Evolutionary conservation across 129 eudicot species (phyloP).

Genomic region (Flaveria ramosissima): DNA sequence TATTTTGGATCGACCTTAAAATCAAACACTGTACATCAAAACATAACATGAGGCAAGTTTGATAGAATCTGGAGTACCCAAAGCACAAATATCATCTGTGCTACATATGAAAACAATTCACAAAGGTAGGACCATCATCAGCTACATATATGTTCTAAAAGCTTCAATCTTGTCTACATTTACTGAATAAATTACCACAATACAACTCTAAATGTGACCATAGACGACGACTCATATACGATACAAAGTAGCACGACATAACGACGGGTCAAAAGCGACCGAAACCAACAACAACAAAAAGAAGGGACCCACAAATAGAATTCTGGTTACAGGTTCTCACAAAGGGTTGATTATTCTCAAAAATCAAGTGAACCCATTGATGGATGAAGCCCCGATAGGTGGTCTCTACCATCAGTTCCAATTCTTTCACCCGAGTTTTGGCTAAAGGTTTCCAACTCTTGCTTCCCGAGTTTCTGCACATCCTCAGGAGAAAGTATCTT

Average conservation of each 20-base stretch:
- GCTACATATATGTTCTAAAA: slow-evolving; percentile 37
- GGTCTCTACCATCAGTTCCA: slow-evolving; percentile 55
- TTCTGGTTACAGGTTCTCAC: slow-evolving; percentile 16
- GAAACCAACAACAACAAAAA: slow-evolving; percentile 22
- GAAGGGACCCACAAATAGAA: slow-evolving; percentile 17
- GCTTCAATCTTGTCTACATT: slow-evolving; percentile 37
- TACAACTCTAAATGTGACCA: slow-evolving; percentile 28
- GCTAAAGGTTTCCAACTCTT: slow-evolving; percentile 54
- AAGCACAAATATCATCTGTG: neutral
- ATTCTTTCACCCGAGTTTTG: slow-evolving; percentile 59
- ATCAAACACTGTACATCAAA: neutral
- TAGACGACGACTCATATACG: slow-evolving; percentile 20
- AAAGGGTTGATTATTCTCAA: slow-evolving; percentile 30
- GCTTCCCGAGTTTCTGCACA: slow-evolving; percentile 75
- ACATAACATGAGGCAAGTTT: neutral
- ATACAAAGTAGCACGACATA: slow-evolving; percentile 18
- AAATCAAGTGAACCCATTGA: slow-evolving; percentile 75
- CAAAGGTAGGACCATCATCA: slow-evolving; percentile 19
- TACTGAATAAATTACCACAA: slow-evolving; percentile 29
- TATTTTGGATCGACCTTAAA: too few species aligned
- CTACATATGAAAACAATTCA: neutral
- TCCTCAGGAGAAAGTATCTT: slow-evolving; percentile 98
- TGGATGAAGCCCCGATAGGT: slow-evolving; percentile 52
- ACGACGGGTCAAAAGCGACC: slow-evolving; percentile 23
- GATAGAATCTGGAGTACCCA: neutral